Percentiles rank a stretch among this genome's conserved stretches.
Conservation (phyloP, 2,329 filamentous ascomycete species). For the Fusarium hostae region DNA sequence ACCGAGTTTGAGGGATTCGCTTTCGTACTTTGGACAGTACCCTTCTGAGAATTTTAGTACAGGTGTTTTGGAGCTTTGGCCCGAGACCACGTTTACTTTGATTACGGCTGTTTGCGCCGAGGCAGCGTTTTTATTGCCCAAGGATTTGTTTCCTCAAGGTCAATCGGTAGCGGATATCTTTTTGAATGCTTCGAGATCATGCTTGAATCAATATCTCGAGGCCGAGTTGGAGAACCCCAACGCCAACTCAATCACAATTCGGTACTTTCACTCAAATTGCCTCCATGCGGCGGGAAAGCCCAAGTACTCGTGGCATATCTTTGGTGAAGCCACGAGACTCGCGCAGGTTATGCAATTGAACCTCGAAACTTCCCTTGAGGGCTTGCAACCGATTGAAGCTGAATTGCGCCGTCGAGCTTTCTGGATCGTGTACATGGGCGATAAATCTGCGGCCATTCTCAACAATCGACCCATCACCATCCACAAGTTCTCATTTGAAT, state of each 20-base stretch:
- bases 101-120: conserved; percentile 58
- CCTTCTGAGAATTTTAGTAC: conserved; percentile 19
- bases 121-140: conserved; percentile 54
- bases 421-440: conserved; percentile 55
- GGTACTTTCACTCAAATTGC: conserved; percentile 59
- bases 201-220: conserved; percentile 53
- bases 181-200: conserved; percentile 53
- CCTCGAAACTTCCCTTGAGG: conserved; percentile 52
- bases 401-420: conserved; percentile 52
- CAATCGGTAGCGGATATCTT: conserved; percentile 52
- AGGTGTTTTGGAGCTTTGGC: conserved; percentile 46
- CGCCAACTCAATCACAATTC: conserved; percentile 56
- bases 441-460: conserved; percentile 54
- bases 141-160: conserved; percentile 53
- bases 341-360: conserved; percentile 57
- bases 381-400: conserved; percentile 51
- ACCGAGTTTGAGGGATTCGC: conserved; percentile 51
- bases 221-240: conserved; percentile 55
- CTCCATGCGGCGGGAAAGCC: conserved; percentile 56
- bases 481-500: conserved; percentile 56
- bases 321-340: conserved; percentile 56
- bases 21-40: conserved; percentile 47
- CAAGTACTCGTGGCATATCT: conserved; percentile 57
- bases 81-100: conserved; percentile 54
- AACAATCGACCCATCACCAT: conserved; percentile 57